Conservation (phyloP, 139 green algal species). For the Closterium sp. region DNA sequence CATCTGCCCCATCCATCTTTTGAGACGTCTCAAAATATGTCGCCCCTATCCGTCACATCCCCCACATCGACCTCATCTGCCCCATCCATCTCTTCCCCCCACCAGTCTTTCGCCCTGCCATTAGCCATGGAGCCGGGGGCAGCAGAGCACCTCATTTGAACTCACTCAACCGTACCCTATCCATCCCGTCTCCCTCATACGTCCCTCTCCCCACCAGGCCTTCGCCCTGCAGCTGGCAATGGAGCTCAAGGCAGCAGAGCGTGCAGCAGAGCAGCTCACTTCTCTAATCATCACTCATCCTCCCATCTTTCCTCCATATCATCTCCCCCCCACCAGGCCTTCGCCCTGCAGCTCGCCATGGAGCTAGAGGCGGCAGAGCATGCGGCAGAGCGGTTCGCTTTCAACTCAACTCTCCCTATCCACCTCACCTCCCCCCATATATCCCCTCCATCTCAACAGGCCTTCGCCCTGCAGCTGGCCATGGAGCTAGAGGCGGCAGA, state of each 20-base stretch:
- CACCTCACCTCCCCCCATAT: no score
- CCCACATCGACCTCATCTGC: not conserved
- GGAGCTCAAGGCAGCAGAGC: slow-evolving; percentile 17
- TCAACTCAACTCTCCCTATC: no score
- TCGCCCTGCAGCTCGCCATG: slow-evolving; percentile 27
- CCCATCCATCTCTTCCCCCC: no score
- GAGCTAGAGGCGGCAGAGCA: slow-evolving; percentile 31
- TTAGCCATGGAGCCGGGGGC: no score
- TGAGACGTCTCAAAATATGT: no score
- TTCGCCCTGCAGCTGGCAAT: slow-evolving; percentile 30
- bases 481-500: slow-evolving; percentile 30
- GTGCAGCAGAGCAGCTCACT: slow-evolving; percentile 13
- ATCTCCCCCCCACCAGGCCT: slow-evolving; percentile 30
- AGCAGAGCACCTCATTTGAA: no score
- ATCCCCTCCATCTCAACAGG: no score
- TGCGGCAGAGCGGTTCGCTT: not conserved
- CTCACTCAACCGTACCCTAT: no score
- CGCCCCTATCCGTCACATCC: no score
- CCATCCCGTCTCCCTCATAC: not conserved
- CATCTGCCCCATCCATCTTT: not conserved
- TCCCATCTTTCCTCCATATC: not conserved
- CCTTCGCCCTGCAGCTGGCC: slow-evolving; percentile 9
- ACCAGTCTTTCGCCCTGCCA: no score
- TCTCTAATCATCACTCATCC: not conserved
- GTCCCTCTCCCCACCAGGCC: not conserved